Evolutionary conservation across 805 yeast genomes (phyloP), one percentile per base, ranked within the genome.

Genomic region (Candida tammaniensis): DNA sequence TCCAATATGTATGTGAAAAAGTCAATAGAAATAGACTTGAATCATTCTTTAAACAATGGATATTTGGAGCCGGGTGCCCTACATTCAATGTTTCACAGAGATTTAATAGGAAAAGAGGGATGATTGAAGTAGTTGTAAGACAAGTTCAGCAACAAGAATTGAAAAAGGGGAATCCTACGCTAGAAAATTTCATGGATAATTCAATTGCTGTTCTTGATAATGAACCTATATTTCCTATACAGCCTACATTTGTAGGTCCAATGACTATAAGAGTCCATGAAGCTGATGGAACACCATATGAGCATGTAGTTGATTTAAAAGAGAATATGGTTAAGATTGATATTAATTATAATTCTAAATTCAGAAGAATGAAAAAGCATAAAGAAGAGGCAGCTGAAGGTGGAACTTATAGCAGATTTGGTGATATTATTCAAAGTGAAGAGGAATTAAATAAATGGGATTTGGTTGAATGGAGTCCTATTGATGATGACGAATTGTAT

Each of bases 211-310:
- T 62, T 24, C 43, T 72, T 11, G 75, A 73, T 30, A 66, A 64
- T 13, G 73, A 69, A 27, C 67, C 64, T 5, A 30, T 48, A 0
- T 55, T 46, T 29, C 65, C 64, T 5, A 55, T 65, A 0, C 79
- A 70, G 27, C 55, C 61, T n/a, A 72, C 80, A 2, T 86, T 89
- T 51, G 74, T 86, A 0, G 99, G 99, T 0, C 96, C 98, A 0
- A 86, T 93, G 85, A 93, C 99, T 0, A 86, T 93, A 23, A 70
- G 98, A 50, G 89, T 93, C 23, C 98, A 93, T 54, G 99, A 93
- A 52, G 94, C 96, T 0, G 98, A 93, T 57, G 98, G 98, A 7
- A 87, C 98, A 0, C 98, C 99, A 0, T 93, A 93, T 53, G 99
- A 93, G 52, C 99, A 93, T 55, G 91, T 93, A 30, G 96, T 93